Base-by-base conservation (phyloP, 352 stramenopile species). In the Lagenidium giganteum region DNA sequence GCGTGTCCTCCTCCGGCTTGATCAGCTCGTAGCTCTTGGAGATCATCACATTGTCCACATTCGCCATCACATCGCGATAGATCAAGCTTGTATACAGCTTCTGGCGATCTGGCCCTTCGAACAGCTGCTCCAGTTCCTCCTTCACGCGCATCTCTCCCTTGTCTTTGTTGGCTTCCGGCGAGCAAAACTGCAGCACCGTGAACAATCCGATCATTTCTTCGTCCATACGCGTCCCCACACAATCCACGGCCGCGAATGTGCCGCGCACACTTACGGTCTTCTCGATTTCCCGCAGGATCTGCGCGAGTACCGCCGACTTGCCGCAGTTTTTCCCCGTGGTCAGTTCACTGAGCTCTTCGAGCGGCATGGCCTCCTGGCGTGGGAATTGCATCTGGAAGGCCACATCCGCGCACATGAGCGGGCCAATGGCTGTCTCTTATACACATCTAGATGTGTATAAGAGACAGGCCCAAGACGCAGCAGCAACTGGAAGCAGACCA, bases 381-480 rank as follows among this genome's bases (percentile, higher is more conserved):
- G 27, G 41, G 5, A 52, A 42, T 5, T 21, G 38, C 23, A 56
- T 27, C 7, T 36, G 32, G 12, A 56, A 32, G n/a, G 42, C 53
- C 2, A 61, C 27, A 30, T 61, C 41, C n/a, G n/a, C n/a, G n/a
- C n/a, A n/a, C n/a, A n/a, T n/a, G n/a, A n/a, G n/a, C n/a, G n/a
- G n/a, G 29, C n/a, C 9, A 32, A n/a, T n/a, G n/a, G n/a, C n/a
- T n/a, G n/a, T n/a, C n/a, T n/a, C n/a, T n/a, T n/a, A n/a, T n/a
- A n/a, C n/a, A n/a, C n/a, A n/a, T n/a, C n/a, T n/a, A n/a, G n/a
- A n/a, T n/a, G n/a, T n/a, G n/a, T n/a, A n/a, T n/a, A n/a, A n/a
- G n/a, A n/a, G n/a, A n/a, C n/a, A 40, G 31, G 32, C 35, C 67
- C 51, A 41, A 58, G 47, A 22, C 31, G 39, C 37, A 81, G 50